Base-by-base conservation (phyloP, 2,329 filamentous ascomycete genomes). In the Stagonosporopsis vannaccii region DNA sequence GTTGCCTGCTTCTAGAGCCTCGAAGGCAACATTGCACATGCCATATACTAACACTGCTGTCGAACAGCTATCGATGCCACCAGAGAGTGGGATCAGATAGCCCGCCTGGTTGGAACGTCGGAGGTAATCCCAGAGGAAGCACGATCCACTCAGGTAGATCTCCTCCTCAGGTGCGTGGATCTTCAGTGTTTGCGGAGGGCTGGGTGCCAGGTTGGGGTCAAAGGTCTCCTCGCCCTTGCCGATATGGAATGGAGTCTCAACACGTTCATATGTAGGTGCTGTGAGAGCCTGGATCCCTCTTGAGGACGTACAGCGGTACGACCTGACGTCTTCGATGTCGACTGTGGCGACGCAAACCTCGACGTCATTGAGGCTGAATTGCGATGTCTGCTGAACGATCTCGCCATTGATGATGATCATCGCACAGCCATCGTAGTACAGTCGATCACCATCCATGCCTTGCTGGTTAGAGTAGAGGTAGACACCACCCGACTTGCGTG, bases 271-370 rank as follows among this genome's bases (percentile, higher is more conserved):
- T 7, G 75, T 69, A 23, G 77, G 75, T 0, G 78, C 75, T 2
- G 78, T 73, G 53, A 84, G 80, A 7, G 85, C 83, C 68, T 90
- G 88, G 20, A 85, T 68, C 6, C 83, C 73, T 50, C 86, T 80
- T 12, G 83, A 84, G 8, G 83, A 80, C 0, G 80, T 77, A n/a
- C 77, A 84, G 0, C 89, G 79, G 64, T 81, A 87, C 1, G 82
- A 78, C 28, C 88, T 79, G 6, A 94, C 89, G 60, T 91, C 87
- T 66, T 94, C 90, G 2, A 87, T 71, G 52, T 87, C 85, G 0
- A 85, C 81, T 0, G 82, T 79, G 0, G 82, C 84, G 3, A 84
- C 80, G 32, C 85, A 76, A 4, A 85, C 83, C 51, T 84, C 79
- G 0, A 87, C 79, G 47, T 73, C 66, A 15, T 66, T 82, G 9